Evolutionary conservation across 2,329 filamentous ascomycete species (phyloP).

Genomic region (Arthrobotrys conoides): DNA sequence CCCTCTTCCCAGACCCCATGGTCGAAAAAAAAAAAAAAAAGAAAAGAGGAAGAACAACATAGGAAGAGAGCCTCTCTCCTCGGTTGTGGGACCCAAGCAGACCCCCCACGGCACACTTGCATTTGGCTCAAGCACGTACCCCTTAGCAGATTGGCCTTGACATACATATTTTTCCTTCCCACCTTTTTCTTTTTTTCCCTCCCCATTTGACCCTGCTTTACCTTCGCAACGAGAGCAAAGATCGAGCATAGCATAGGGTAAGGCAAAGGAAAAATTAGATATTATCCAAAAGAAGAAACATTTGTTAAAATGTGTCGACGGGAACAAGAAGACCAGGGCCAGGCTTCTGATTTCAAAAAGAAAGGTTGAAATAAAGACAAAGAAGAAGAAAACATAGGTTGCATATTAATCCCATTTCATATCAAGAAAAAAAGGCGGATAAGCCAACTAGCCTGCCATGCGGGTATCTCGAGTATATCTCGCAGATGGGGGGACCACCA

Average conservation of each 20-base stretch:
- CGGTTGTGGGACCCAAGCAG: constrained; percentile 60
- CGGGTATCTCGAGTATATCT: constrained; percentile 61
- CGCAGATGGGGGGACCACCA: constrained; percentile 61
- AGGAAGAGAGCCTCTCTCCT: constrained; percentile 55
- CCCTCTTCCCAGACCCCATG: constrained; percentile 33
- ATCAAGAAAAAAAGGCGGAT: constrained; percentile 52
- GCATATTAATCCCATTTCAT: constrained; percentile 54
- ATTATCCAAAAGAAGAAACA: constrained; percentile 61
- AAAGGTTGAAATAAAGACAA: constrained; percentile 41
- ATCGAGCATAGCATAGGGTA: constrained; percentile 42
- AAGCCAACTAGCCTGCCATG: constrained; percentile 58
- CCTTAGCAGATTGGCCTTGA: constrained; percentile 61
- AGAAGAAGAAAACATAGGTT: constrained; percentile 59
- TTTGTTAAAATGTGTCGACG: constrained; percentile 46
- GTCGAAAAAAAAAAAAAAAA: constrained; percentile 37
- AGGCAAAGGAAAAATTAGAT: constrained; percentile 59
- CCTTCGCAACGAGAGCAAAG: constrained; percentile 36
- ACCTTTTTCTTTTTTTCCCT: constrained; percentile 36
- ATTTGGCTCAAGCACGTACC: constrained; percentile 59
- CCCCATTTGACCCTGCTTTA: constrained; percentile 11
- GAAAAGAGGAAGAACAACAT: too few species aligned
- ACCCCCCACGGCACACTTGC: constrained; percentile 60
- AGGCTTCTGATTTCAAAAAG: constrained; percentile 55
- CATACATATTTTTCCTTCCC: constrained; percentile 61
- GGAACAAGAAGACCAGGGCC: constrained; percentile 43